Evolutionary conservation across 2,329 filamentous ascomycete species (phyloP).

Genomic region (Penicillium griseofulvum): DNA sequence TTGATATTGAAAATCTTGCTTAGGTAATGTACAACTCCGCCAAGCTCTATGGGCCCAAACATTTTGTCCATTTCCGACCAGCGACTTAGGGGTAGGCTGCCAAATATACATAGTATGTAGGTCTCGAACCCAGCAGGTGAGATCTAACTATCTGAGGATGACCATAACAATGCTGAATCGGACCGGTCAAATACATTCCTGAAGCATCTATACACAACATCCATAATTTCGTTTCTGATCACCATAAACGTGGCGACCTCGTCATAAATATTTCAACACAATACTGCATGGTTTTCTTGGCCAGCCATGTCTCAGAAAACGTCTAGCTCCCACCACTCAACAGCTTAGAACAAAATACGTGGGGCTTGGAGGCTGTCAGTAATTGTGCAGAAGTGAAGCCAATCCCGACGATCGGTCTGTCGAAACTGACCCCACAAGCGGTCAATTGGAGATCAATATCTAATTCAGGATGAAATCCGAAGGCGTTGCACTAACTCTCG

Average conservation of each 20-base stretch:
- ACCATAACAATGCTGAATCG: not conserved
- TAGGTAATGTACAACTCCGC: not conserved
- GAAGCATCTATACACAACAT: not conserved
- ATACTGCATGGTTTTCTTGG: not conserved
- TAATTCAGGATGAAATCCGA: not conserved
- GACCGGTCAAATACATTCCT: not conserved
- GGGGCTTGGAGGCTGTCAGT: not conserved
- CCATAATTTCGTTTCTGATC: not conserved
- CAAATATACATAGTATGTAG: not conserved
- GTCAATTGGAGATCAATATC: not conserved
- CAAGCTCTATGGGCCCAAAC: not conserved
- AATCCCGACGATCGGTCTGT: not conserved
- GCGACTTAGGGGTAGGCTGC: not conserved
- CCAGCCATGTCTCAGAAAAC: not conserved
- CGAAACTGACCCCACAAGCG: not conserved
- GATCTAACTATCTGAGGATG: not conserved
- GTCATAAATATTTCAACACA: not conserved
- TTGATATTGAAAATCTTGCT: conserved; percentile 8
- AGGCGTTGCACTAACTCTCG: not conserved
- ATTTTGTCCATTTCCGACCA: not conserved
- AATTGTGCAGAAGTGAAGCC: not conserved
- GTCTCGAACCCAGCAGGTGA: not conserved
- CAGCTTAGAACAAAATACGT: no score
- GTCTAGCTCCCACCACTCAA: not conserved
- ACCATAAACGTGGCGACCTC: not conserved